Evolutionary conservation across 352 stramenopile species (phyloP).

Genomic region (Phytophthora sp.): DNA sequence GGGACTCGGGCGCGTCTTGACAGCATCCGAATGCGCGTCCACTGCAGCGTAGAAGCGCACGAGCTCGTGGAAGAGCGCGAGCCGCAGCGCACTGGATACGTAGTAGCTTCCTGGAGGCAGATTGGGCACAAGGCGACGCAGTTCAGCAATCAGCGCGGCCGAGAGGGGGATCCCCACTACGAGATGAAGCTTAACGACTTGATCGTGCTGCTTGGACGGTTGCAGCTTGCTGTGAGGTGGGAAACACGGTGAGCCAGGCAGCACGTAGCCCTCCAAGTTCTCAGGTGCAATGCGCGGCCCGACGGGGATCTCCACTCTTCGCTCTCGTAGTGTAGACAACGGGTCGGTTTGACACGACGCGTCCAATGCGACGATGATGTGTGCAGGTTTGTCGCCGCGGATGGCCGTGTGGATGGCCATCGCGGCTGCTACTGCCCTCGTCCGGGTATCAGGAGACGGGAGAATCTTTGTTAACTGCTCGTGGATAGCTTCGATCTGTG

Average conservation of each 20-base stretch:
- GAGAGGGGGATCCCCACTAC: conserved; percentile 51
- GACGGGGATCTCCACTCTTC: conserved; percentile 5
- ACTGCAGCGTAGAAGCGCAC: conserved; percentile 60
- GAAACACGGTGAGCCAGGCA: conserved; percentile 40
- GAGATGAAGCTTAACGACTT: conserved; percentile 43
- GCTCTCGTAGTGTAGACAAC: conserved; percentile 25
- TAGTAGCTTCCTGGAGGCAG: conserved; percentile 60
- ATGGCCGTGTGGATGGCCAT: conserved; percentile 48
- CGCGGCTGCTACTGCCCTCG: conserved; percentile 25
- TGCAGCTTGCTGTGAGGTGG: background rate
- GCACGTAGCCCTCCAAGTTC: conserved; percentile 51
- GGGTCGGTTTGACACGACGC: conserved; percentile 33
- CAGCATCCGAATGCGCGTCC: conserved; percentile 13
- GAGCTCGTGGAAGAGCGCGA: conserved; percentile 57
- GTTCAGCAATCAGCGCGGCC: conserved; percentile 46
- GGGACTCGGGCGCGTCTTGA: conserved; percentile 5
- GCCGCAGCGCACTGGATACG: conserved; percentile 47
- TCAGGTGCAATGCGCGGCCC: conserved; percentile 35
- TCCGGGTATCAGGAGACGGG: conserved; percentile 9
- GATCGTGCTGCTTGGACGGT: conserved; percentile 24
- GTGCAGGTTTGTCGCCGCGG: conserved; percentile 38
- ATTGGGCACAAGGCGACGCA: conserved; percentile 53
- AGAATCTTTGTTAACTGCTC: conserved; percentile 32
- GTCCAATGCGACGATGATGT: background rate
- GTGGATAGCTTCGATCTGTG: conserved; percentile 53